Evolutionary conservation across 148 eudicot genomes (phyloP), one percentile per base, ranked within the genome.

Genomic region (Chenopodium suecicum): DNA sequence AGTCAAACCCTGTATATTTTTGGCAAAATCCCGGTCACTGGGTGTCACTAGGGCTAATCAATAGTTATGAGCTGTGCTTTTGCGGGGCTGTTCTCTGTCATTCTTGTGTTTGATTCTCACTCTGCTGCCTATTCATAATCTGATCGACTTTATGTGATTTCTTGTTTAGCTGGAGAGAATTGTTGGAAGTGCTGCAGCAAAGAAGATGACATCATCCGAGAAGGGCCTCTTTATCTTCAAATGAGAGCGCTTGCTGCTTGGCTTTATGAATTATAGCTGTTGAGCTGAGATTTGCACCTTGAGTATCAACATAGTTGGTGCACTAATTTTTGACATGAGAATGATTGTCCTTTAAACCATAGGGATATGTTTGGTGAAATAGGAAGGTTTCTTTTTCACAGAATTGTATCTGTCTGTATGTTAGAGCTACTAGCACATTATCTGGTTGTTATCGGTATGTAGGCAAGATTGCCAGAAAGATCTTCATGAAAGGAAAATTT

Each of bases 111-210:
- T 44, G 13, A 27, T 70, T 71, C 50, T 27, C 23, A 0, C 13
- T 44, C 47, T 73, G 46, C 32, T 47, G 1, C 54, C 52, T 69
- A 25, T 50, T 73, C 14, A 46, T n/a, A 41, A 54, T 66, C 23
- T 74, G 25, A 67, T 29, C 75, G 67, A 22, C 14, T 27, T 10
- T 44, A 19, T 64, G 12, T 82, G 41, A 60, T 23, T 22, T 66
- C 70, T 80, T 48, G 19, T 66, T 19, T 69, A 94, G 98, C 89
- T 94, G 70, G 98, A 94, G 90, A 91, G 98, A 79, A 90, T 94
- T 75, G 99, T 93, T 78, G 98, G 99, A 79, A 88, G 92, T 50
- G 79, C 89, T 17, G 86, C 97, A 32, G 92, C 99, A 65, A 93
- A 91, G 84, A 89, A 91, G 86, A 86, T 95, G 98, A 82, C 86